Conservation (phyloP, 2,329 filamentous ascomycete species). For the Simplicillium aogashimaense region DNA sequence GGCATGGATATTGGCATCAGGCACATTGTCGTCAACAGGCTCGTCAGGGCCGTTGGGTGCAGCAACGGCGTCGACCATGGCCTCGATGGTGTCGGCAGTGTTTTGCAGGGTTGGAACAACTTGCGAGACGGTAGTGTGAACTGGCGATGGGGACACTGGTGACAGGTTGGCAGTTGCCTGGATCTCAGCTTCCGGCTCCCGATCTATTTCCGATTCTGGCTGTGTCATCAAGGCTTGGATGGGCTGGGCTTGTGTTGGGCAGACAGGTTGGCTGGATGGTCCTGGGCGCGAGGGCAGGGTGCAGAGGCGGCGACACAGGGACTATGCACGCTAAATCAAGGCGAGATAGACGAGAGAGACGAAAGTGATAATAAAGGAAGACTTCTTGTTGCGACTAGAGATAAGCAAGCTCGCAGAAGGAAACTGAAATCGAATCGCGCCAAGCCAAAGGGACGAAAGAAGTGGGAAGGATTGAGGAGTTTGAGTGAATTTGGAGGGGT, state of each 20-base stretch:
- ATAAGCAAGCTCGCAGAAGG: no score
- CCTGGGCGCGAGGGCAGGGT: not conserved
- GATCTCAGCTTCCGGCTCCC: constrained; percentile 30
- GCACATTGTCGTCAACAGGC: constrained; percentile 20
- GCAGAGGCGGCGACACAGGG: not conserved
- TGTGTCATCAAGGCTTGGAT: no score
- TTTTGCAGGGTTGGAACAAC: constrained; percentile 41
- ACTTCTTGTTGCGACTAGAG: no score
- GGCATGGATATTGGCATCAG: constrained; percentile 22
- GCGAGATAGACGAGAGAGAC: not conserved
- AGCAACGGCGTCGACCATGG: constrained; percentile 29
- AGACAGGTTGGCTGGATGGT: no score
- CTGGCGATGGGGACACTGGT: constrained; percentile 38
- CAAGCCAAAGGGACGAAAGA: no score
- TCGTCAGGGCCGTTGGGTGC: constrained; percentile 19
- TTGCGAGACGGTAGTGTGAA: constrained; percentile 34
- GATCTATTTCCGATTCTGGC: no score
- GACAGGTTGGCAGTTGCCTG: constrained; percentile 43
- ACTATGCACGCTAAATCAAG: not conserved
- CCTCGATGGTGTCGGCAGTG: constrained; percentile 39
- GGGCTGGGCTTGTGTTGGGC: no score
- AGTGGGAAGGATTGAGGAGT: no score
- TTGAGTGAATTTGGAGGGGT: no score
- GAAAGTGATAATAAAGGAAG: no score
- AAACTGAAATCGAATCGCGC: no score